A percentile compares a stretch with the other conserved stretches of the same genome.
These are phyloP conservation scores for Candida pini DNA, from an alignment of 805 yeast species.

Conservation along the genomic window DNA sequence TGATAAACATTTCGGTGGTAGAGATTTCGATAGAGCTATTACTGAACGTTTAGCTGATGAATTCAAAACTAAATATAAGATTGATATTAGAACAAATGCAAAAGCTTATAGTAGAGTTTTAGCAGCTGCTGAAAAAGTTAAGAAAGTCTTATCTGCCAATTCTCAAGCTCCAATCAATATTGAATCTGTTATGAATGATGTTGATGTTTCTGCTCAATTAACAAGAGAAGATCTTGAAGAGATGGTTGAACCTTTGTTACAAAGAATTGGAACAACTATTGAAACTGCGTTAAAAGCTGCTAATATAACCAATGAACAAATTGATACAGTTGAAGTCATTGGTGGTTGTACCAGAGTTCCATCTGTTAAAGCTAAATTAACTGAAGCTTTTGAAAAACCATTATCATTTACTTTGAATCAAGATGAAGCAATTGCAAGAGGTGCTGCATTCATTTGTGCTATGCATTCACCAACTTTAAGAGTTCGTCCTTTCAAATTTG, in stretches of 20 bases:
- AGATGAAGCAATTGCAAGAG: constrained; percentile 98
- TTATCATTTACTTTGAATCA: constrained; percentile 94
- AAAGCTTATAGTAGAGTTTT: constrained; percentile 94
- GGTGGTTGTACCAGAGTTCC: constrained; percentile 99
- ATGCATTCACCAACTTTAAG: constrained; percentile 98
- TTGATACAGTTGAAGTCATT: constrained; percentile 89
- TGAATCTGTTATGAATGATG: constrained; percentile 96
- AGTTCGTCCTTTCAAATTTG: constrained; percentile 98
- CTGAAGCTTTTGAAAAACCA: constrained; percentile 76
- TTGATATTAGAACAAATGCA: constrained; percentile 84
- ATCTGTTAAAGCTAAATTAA: constrained; percentile 72
- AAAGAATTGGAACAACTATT: constrained; percentile 70
- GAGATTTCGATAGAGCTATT: constrained; percentile 90
- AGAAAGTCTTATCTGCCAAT: constrained; percentile 96
- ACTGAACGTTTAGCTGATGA: constrained; percentile 93
- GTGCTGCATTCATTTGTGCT: constrained; percentile 98
- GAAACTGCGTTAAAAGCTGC: constrained; percentile 80
- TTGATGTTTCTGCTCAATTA: constrained; percentile 86
- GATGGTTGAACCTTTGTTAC: constrained; percentile 75
- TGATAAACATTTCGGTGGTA: constrained; percentile 97
- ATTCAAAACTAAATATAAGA: constrained; percentile 87
- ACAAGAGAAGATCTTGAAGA: constrained; percentile 92
- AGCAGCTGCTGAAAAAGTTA: constrained; percentile 85
- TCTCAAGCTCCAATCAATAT: constrained; percentile 88
- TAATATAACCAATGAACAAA: constrained; percentile 60